Conservation (phyloP, 192 early-diverging fungal genomes). For the Umbelopsis sp. region DNA sequence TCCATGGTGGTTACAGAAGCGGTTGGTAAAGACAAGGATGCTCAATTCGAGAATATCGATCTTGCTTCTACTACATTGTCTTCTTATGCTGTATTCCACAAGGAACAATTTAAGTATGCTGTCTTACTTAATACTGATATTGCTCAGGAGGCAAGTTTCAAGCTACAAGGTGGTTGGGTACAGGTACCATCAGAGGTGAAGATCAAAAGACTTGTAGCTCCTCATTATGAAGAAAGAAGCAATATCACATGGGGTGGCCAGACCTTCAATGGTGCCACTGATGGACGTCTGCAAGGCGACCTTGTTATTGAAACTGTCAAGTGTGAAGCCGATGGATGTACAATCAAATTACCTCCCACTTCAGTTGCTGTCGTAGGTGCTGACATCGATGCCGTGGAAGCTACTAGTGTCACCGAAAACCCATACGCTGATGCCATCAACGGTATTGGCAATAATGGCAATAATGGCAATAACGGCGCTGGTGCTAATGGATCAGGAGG, state of each 20-base stretch:
- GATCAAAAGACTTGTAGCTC: constrained; percentile 1
- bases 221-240: neutral
- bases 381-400: neutral
- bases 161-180: constrained; percentile 1
- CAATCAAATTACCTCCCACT: neutral
- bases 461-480: too few relatives aligned
- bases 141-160: neutral
- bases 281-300: neutral
- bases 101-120: constrained; percentile 2
- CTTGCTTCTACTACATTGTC: constrained; percentile 4
- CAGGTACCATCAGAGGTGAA: neutral
- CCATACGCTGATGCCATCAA: neutral
- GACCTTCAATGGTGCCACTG: neutral
- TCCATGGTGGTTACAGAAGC: constrained; percentile 5
- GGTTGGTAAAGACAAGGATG: constrained; percentile 1
- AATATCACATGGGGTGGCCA: constrained; percentile 20
- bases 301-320: neutral
- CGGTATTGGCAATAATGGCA: neutral
- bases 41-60: constrained; percentile 14
- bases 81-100: constrained; percentile 1
- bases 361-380: constrained; percentile 5
- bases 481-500: neutral
- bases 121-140: constrained; percentile 11
- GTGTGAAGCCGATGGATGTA: neutral
- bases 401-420: neutral